Evolutionary conservation across 352 stramenopile genomes (phyloP), one percentile per base, ranked within the genome.

Genomic region (Pythium grandisporangium): DNA sequence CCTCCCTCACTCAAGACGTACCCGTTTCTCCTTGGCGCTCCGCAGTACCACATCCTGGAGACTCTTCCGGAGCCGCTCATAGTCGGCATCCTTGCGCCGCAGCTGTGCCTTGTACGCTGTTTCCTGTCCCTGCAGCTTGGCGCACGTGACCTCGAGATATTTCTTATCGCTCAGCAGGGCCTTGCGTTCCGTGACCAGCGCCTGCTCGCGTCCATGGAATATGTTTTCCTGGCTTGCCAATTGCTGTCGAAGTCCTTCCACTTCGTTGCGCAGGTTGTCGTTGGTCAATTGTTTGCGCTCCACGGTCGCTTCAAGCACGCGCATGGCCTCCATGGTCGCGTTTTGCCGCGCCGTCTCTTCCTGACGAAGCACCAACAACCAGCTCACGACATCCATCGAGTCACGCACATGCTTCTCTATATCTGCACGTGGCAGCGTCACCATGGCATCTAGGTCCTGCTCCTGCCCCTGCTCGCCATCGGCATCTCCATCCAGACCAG

Each of bases 51-150:
- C 55, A 19, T 84, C 70, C 46, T 88, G 66, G n/a, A 88, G 45
- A 36, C 37, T 80, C 54, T 88, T 88, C 30, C 68, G 63, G 11
- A 91, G 48, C 5, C 78, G 63, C 41, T 83, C 69, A 53, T 89
- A 88, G 26, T 86, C 69, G 25, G 76, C 60, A 48, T 91, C 78
- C 43, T 86, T 87, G 27, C 64, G 66, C 19, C 75, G 63, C 42
- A 91, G 24, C 36, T 91, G 73, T 4, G 78, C 67, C 36, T 86
- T 88, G 45, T 68, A 88, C 6, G 68, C 69, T 22, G 73, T 84
- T 49, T 88, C 74, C 5, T 85, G 65, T 6, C 77, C 75, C 53
- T 88, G 74, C 40, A 91, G 43, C 70, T 73, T 64, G 23, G 68
- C 63, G 22, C 68, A 84, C 34, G 75, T 66, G 4, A 85, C 66